phyloP scores from a whole-genome alignment of 192 early-diverging fungal species.

The Coemansia sp. region DNA sequence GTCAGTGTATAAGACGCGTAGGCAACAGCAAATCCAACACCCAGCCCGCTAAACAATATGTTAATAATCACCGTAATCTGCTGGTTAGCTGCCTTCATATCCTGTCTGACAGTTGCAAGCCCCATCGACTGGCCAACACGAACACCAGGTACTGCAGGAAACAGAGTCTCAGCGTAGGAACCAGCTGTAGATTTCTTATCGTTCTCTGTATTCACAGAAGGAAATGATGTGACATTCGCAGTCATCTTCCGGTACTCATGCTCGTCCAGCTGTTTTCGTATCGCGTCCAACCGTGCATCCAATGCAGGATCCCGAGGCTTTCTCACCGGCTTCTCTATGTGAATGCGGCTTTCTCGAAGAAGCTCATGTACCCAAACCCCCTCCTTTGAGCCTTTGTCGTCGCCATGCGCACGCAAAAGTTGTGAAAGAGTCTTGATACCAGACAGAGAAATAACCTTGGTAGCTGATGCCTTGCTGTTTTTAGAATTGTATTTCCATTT shows the following conservation, averaged over 20 bases:
- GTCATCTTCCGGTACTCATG: conserved; percentile 47
- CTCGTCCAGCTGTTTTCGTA: conserved; percentile 43
- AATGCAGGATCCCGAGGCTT: conserved; percentile 43
- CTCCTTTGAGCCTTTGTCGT: not conserved
- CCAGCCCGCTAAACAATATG: conserved; percentile 48
- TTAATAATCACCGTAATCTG: conserved; percentile 46
- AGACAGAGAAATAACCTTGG: conserved; percentile 16
- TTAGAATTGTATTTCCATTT: not conserved
- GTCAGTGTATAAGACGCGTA: conserved; percentile 53
- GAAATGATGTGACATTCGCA: not conserved
- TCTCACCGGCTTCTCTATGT: conserved; percentile 20
- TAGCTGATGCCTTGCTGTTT: not conserved
- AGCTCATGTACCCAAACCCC: conserved; percentile 39
- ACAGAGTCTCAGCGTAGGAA: not conserved
- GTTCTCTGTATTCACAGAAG: not conserved
- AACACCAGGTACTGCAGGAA: conserved; percentile 46
- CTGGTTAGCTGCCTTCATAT: conserved; percentile 33
- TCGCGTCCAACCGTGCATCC: conserved; percentile 35
- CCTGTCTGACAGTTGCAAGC: conserved; percentile 20
- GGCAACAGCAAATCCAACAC: conserved; percentile 50
- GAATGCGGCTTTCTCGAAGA: conserved; percentile 33
- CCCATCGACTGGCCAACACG: conserved; percentile 15
- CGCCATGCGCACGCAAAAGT: conserved; percentile 4
- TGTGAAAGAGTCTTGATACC: conserved; percentile 28
- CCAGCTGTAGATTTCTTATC: not conserved